Evolutionary conservation across 805 yeast genomes (phyloP), one percentile per base, ranked within the genome.

Genomic region (Yamadazyma philogaea): DNA sequence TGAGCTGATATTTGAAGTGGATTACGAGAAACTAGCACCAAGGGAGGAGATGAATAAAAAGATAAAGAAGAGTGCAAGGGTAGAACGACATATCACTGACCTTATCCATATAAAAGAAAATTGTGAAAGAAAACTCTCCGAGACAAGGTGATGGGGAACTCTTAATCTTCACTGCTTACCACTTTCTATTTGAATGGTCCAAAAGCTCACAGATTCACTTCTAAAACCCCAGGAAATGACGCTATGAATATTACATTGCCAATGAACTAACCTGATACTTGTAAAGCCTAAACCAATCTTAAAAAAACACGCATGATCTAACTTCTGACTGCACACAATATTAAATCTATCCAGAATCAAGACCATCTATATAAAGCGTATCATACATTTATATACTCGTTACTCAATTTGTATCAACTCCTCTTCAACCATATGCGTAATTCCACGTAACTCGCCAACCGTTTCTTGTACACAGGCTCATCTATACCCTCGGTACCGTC

Each of bases 51-150:
- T 31, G 11, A 26, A 30, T 16, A 59, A 56, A 31, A 57, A 51
- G 34, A 51, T 50, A 1, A 53, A 50, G 45, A 64, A 63, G 48
- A 56, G 59, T 34, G 42, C 48, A 4, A 72, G 74, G 45, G 61
- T 74, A 20, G 74, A 72, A 44, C 68, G 74, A 30, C 81, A 81
- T 44, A 57, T 78, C 6, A 62, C 68, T 1, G 85, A 82, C 40
- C 58, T 82, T 20, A 63, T 70, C 24, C 37, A 66, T 27, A 65
- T 80, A 35, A 68, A 70, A 43, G 57, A 61, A 6, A 59, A 62
- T 30, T 77, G 80, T 53, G 30, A 56, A 8, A 47, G 50, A 34
- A 66, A 57, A 49, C 16, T 56, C 10, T 24, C 28, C 12, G 28
- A 33, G 8, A 33, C 20, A 26, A 33, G 27, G 24, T 19, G 24